Evolutionary conservation across 805 yeast genomes (phyloP).

Genomic region (Lachancea fermentati): DNA sequence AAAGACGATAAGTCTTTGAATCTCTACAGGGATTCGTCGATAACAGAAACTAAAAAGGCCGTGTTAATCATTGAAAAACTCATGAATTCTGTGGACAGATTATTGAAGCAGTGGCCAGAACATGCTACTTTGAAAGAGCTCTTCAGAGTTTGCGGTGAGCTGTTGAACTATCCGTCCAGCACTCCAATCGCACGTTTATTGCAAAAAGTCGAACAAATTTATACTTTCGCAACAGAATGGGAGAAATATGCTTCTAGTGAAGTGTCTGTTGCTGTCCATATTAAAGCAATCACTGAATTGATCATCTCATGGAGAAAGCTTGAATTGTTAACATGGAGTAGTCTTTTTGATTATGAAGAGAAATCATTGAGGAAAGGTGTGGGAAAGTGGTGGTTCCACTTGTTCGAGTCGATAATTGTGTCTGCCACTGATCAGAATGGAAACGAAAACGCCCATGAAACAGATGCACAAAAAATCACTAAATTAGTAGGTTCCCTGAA

Average conservation of each 20-base stretch:
- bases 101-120: conserved; percentile 83
- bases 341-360: conserved; percentile 64
- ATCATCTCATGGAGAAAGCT: conserved; percentile 88
- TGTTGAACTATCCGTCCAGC: conserved; percentile 51
- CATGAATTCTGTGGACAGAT: conserved; percentile 38
- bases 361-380: conserved; percentile 39
- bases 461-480: conserved; percentile 3
- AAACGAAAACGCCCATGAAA: conserved; percentile 23
- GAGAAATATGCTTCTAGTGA: conserved; percentile 82
- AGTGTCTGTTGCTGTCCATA: conserved; percentile 53
- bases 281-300: conserved; percentile 54
- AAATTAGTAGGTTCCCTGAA: conserved; percentile 55
- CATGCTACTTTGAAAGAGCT: conserved; percentile 81
- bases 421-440: conserved; percentile 35
- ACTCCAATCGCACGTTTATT: conserved; percentile 75
- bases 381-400: conserved; percentile 88
- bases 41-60: conserved; percentile 57
- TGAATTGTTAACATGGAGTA: conserved; percentile 82
- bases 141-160: conserved; percentile 57
- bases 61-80: conserved; percentile 42
- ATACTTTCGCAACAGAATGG: conserved; percentile 84
- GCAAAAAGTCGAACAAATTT: conserved; percentile 81
- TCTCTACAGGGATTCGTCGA: conserved; percentile 61
- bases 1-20: conserved; percentile 31
- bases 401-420: conserved; percentile 73